Percentiles rank a stretch among this genome's conserved stretches.
Evolutionary conservation across 106 monocot genomes (phyloP).

Genomic region (Cymbidium sinense): DNA sequence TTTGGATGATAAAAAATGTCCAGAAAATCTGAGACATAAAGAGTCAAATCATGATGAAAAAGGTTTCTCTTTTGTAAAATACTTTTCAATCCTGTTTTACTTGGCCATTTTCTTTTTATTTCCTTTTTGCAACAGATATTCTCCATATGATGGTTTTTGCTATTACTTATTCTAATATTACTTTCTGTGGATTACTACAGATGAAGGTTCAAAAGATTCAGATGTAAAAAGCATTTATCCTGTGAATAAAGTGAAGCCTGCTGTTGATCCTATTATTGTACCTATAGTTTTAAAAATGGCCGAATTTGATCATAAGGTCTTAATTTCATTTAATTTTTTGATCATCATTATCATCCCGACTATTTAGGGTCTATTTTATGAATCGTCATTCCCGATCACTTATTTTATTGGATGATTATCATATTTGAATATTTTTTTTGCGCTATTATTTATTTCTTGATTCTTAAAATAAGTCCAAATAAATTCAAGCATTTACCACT

Average conservation of each 20-base stretch:
- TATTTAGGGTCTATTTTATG: background rate
- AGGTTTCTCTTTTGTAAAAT: background rate
- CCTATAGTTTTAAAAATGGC: conserved; percentile 99
- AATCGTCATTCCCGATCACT: background rate
- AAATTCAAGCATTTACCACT: background rate
- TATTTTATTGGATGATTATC: background rate
- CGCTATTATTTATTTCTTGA: background rate
- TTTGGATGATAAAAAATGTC: conserved; percentile 17
- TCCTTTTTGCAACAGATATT: background rate
- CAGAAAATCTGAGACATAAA: conserved; percentile 3
- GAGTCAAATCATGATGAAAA: conserved; percentile 4
- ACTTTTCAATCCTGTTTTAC: background rate
- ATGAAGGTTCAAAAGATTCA: conserved; percentile 25
- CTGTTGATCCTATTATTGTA: conserved; percentile 69
- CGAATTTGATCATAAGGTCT: conserved; percentile 99
- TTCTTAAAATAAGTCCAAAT: background rate
- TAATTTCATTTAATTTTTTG: conserved; percentile 5
- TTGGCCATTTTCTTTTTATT: background rate
- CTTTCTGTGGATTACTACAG: conserved; percentile 12
- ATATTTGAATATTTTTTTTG: background rate
- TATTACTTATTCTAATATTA: background rate
- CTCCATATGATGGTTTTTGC: background rate
- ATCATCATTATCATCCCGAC: background rate
- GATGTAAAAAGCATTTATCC: conserved; percentile 20
- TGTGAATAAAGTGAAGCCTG: conserved; percentile 41